Evolutionary conservation across 192 early-diverging fungal species (phyloP).

Genomic region (Thamnidium elegans): DNA sequence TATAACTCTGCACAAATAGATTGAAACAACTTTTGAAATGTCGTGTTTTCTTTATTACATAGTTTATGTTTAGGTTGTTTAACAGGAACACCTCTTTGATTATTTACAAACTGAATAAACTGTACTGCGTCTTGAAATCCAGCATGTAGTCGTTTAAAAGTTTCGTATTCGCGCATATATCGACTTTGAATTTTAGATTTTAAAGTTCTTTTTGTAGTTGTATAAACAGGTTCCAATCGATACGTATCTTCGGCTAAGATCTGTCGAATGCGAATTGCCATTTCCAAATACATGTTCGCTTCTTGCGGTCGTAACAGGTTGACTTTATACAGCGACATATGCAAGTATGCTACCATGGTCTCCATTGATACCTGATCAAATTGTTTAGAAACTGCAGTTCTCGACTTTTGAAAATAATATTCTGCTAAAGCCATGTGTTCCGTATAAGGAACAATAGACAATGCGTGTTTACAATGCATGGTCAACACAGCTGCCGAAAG

Average conservation of each 20-base stretch:
- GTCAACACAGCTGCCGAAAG: constrained; percentile 20
- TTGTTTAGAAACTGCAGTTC: neutral
- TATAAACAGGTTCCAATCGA: neutral
- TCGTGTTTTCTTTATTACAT: neutral
- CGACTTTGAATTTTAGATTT: neutral
- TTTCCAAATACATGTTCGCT: constrained; percentile 16
- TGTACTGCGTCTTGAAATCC: neutral
- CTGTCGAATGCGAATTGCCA: constrained; percentile 17
- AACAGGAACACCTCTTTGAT: constrained; percentile 20
- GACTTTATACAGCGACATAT: constrained; percentile 16
- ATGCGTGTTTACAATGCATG: constrained; percentile 22
- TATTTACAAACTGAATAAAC: constrained; percentile 14
- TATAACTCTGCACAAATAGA: neutral
- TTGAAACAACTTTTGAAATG: neutral
- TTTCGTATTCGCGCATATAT: constrained; percentile 8
- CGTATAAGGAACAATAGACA: constrained; percentile 2
- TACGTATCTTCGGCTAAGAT: constrained; percentile 4
- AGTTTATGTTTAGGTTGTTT: neutral
- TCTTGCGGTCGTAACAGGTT: constrained; percentile 9
- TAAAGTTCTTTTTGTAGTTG: neutral
- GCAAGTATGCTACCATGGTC: constrained; percentile 1
- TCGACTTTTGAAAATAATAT: constrained; percentile 19
- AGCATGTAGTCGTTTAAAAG: constrained; percentile 8
- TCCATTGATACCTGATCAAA: constrained; percentile 23
- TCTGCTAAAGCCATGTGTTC: constrained; percentile 1